These are phyloP conservation scores for Scheffersomyces lignosus DNA, from an alignment of 805 yeast species.

Conservation along the genomic window DNA sequence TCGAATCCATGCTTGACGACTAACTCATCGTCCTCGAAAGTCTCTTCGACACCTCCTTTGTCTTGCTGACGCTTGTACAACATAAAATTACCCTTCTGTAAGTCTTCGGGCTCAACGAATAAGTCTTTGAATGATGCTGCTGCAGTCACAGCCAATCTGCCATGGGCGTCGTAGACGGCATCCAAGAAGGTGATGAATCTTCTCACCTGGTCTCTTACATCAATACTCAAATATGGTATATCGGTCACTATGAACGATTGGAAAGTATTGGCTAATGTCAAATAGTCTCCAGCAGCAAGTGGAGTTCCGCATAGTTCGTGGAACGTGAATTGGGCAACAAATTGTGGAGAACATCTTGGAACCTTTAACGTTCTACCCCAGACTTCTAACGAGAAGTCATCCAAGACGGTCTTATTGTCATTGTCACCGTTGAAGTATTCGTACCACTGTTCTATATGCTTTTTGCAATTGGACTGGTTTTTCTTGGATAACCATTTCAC, in stretches of 20 bases:
- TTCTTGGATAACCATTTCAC: slow-evolving; percentile 51
- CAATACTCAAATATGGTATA: slow-evolving; percentile 79
- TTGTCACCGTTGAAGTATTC: slow-evolving; percentile 69
- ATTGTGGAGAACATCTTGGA: slow-evolving; percentile 72
- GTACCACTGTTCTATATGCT: slow-evolving; percentile 79
- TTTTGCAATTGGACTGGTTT: slow-evolving; percentile 49
- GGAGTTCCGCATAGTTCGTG: slow-evolving; percentile 84
- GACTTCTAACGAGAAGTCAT: slow-evolving; percentile 46
- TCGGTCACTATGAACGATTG: slow-evolving; percentile 86
- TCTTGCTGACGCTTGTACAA: slow-evolving; percentile 42
- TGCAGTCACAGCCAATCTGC: slow-evolving; percentile 84
- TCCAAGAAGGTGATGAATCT: slow-evolving; percentile 93
- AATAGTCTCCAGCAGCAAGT: slow-evolving; percentile 91
- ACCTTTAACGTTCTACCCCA: slow-evolving; percentile 88
- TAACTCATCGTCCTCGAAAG: slow-evolving; percentile 56
- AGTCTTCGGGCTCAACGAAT: slow-evolving; percentile 78
- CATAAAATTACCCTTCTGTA: slow-evolving; percentile 47
- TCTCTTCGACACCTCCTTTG: slow-evolving; percentile 32
- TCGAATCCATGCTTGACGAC: slow-evolving; percentile 79
- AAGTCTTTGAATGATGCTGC: slow-evolving; percentile 82
- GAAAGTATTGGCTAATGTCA: slow-evolving; percentile 75
- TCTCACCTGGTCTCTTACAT: slow-evolving; percentile 80
- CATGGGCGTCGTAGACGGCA: slow-evolving; percentile 91
- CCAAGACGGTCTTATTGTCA: slow-evolving; percentile 17
- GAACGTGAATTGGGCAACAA: slow-evolving; percentile 89